Conservation (phyloP, 2,329 filamentous ascomycete genomes). For the Trichoderma oligosporum region DNA sequence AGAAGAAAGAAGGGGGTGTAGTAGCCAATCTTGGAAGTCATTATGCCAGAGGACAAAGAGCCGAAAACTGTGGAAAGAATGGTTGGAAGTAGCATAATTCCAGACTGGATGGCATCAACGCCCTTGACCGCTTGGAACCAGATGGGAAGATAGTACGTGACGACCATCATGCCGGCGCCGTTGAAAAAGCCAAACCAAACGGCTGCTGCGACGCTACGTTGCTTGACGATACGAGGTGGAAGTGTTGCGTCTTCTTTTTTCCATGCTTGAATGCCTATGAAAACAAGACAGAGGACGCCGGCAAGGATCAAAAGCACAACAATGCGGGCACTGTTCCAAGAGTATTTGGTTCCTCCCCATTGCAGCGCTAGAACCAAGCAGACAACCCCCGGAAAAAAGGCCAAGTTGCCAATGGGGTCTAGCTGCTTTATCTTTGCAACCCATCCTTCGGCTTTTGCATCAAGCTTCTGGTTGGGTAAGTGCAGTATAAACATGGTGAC, state of each 20-base stretch:
- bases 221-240: conserved; percentile 37
- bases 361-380: conserved; percentile 35
- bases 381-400: conserved; percentile 7
- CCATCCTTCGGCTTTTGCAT: neutral
- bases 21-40: conserved; percentile 36
- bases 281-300: conserved; percentile 29
- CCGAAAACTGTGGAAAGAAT: conserved; percentile 30
- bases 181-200: conserved; percentile 3
- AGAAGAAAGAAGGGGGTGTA: conserved; percentile 41
- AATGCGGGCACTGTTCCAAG: conserved; percentile 27
- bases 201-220: conserved; percentile 26
- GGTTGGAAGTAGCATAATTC: conserved; percentile 30
- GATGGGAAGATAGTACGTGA: conserved; percentile 45
- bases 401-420: conserved; percentile 23
- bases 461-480: conserved; percentile 28
- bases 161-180: conserved; percentile 3
- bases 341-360: conserved; percentile 38
- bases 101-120: conserved; percentile 28
- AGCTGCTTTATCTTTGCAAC: conserved; percentile 29
- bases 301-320: conserved; percentile 38
- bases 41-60: conserved; percentile 28
- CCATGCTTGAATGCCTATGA: conserved; percentile 33
- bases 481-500: neutral
- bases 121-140: conserved; percentile 49
- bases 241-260: conserved; percentile 38